Conservation (phyloP, 2,329 filamentous ascomycete species). For the Neopestalotiopsis sp. region DNA sequence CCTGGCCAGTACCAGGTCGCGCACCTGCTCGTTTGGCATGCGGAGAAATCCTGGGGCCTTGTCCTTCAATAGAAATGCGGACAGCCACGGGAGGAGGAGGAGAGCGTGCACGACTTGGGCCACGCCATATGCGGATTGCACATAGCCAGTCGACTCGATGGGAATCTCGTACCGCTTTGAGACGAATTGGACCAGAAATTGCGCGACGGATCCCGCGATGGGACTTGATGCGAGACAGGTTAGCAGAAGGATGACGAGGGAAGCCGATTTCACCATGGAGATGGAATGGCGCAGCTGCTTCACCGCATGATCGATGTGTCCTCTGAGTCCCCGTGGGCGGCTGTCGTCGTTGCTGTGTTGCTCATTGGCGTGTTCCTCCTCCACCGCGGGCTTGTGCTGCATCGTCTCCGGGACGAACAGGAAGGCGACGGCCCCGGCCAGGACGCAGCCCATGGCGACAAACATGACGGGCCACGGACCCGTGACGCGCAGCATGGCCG, state of each 20-base stretch:
- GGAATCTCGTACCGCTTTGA: constrained; percentile 36
- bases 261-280: constrained; percentile 21
- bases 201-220: constrained; percentile 9
- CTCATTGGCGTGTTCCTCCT: background rate
- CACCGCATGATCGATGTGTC: background rate
- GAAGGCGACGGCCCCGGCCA: constrained; percentile 6
- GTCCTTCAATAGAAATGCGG: constrained; percentile 25
- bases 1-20: constrained; percentile 33
- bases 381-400: constrained; percentile 11
- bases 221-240: constrained; percentile 19
- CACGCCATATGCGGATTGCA: constrained; percentile 34
- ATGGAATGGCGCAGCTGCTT: constrained; percentile 18
- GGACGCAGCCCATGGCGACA: constrained; percentile 4
- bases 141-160: constrained; percentile 36
- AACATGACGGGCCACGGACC: constrained; percentile 34
- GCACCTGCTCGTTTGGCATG: constrained; percentile 29
- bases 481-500: constrained; percentile 38
- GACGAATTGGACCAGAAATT: constrained; percentile 35
- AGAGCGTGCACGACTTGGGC: constrained; percentile 32
- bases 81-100: constrained; percentile 33
- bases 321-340: constrained; percentile 3
- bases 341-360: background rate
- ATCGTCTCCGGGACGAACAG: constrained; percentile 24
- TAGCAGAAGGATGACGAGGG: constrained; percentile 24
- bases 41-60: constrained; percentile 25